phyloP scores from a whole-genome alignment of 2,329 filamentous ascomycete genomes.

The Cercospora janseana region DNA sequence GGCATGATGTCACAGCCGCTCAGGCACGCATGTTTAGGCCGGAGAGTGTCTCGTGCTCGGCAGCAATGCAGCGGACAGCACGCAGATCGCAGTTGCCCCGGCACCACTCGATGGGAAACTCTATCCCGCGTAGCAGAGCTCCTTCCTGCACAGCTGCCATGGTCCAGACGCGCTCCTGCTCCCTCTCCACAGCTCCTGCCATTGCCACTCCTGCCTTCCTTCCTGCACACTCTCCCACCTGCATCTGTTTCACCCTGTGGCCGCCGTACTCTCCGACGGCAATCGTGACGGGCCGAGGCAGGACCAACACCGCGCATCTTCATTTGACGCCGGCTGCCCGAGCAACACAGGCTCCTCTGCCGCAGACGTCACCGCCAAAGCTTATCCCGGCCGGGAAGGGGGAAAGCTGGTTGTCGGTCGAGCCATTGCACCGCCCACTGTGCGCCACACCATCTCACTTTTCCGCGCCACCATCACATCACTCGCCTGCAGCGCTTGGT shows the following conservation, averaged over 20 bases:
- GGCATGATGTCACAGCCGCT: slow-evolving; percentile 2
- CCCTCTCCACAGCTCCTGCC: too few relatives aligned
- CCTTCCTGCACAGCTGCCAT: too few relatives aligned
- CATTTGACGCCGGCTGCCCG: too few relatives aligned
- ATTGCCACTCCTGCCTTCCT: too few relatives aligned
- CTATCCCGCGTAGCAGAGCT: not conserved
- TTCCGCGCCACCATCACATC: not conserved
- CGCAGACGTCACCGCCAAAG: slow-evolving; percentile 4
- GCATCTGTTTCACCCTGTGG: too few relatives aligned
- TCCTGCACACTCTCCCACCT: too few relatives aligned
- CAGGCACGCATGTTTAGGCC: not conserved
- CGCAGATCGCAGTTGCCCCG: not conserved
- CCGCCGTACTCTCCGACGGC: too few relatives aligned
- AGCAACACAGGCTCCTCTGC: not conserved
- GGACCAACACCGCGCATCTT: too few relatives aligned
- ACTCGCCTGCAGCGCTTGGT: too few relatives aligned
- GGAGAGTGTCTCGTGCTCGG: slow-evolving; percentile 6
- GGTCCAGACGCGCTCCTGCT: too few relatives aligned
- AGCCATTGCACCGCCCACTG: not conserved
- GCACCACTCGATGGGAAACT: not conserved
- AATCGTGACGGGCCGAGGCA: too few relatives aligned
- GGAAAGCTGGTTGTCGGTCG: not conserved
- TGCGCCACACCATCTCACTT: not conserved
- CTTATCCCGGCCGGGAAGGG: not conserved
- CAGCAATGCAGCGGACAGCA: slow-evolving; percentile 6